Percentiles rank a stretch among this genome's conserved stretches.
phyloP scores from a whole-genome alignment of 805 yeast genomes.

The Barnettozyma wickerhamii region DNA sequence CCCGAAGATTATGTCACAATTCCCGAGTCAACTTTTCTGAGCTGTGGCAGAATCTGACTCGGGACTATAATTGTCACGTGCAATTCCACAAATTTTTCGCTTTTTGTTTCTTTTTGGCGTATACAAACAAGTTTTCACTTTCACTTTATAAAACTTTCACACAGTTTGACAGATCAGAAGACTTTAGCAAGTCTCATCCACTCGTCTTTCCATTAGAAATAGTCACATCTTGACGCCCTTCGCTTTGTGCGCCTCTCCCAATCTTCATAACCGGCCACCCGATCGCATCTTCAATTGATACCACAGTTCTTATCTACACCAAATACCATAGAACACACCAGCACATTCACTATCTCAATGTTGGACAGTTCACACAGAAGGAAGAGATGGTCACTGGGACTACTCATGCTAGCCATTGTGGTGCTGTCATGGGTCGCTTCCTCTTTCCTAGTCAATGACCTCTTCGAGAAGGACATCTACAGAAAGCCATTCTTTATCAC shows the following conservation, averaged over 20 bases:
- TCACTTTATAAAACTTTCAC: too few relatives aligned
- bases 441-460: conserved; percentile 75
- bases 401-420: conserved; percentile 67
- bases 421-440: conserved; percentile 89
- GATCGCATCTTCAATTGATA: neutral
- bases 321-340: too few relatives aligned
- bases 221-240: too few relatives aligned
- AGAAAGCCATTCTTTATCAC: conserved; percentile 92
- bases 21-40: neutral
- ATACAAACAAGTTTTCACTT: too few relatives aligned
- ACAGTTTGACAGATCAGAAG: too few relatives aligned
- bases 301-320: neutral
- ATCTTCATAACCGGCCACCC: neutral
- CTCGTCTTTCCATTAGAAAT: too few relatives aligned
- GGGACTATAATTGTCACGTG: too few relatives aligned
- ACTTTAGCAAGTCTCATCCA: too few relatives aligned
- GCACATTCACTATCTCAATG: neutral
- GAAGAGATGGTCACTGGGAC: conserved; percentile 68
- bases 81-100: neutral
- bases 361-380: conserved; percentile 13
- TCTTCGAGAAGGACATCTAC: conserved; percentile 65
- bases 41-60: neutral
- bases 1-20: too few relatives aligned
- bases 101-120: neutral
- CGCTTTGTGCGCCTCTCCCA: too few relatives aligned